Evolutionary conservation across 495 filamentous ascomycete genomes (phyloP).

Genomic region (Podospora bellae-mahoneyi): DNA sequence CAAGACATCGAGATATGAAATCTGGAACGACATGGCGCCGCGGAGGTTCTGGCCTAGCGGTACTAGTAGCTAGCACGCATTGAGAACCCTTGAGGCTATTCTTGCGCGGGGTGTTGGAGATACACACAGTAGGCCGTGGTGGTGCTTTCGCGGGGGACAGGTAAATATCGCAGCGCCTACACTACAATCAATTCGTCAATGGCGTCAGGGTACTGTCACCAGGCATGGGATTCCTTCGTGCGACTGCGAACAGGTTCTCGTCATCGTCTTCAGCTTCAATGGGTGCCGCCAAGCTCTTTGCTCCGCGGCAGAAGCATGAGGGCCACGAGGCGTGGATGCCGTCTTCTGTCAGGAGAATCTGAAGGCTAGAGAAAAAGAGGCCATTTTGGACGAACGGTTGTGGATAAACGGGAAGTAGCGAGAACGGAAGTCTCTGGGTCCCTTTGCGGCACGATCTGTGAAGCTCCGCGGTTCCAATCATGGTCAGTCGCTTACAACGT

Average conservation of each 20-base stretch:
- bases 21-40: slow-evolving; percentile 1
- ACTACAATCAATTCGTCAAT: slow-evolving; percentile 7
- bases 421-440: background rate
- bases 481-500: background rate
- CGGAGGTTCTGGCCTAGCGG: slow-evolving; percentile 7
- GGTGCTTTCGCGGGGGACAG: background rate
- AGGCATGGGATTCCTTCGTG: background rate
- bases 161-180: background rate
- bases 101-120: slow-evolving; percentile 6
- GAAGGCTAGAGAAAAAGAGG: background rate
- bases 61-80: background rate
- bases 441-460: slow-evolving; percentile 10
- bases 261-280: background rate
- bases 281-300: slow-evolving; percentile 2
- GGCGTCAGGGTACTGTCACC: background rate
- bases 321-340: background rate
- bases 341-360: background rate
- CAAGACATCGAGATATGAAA: slow-evolving; percentile 13
- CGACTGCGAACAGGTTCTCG: background rate
- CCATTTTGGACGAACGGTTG: background rate
- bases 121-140: background rate
- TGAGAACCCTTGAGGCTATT: background rate
- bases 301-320: slow-evolving; percentile 2
- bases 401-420: slow-evolving; percentile 9
- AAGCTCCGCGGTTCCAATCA: slow-evolving; percentile 22